These are phyloP conservation scores for Paracamarosporium sp. DNA, from an alignment of 2,329 filamentous ascomycete species.

Conservation along the genomic window DNA sequence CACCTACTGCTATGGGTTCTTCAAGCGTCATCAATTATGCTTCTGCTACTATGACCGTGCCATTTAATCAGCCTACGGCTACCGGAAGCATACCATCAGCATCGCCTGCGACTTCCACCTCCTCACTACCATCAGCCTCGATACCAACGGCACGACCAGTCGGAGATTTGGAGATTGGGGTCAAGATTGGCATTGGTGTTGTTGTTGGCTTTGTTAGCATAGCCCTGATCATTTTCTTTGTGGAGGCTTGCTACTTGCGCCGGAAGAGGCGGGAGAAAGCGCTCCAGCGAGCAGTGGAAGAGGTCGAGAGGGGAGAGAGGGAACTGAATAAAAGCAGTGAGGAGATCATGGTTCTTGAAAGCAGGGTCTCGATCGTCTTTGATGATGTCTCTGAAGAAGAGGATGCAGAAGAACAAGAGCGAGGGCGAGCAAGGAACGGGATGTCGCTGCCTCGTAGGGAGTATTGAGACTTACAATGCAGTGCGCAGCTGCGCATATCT, in stretches of 20 bases:
- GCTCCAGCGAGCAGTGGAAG: slow-evolving; percentile 23
- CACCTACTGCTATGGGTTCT: background rate
- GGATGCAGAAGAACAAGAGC: slow-evolving; percentile 15
- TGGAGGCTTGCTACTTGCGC: slow-evolving; percentile 23
- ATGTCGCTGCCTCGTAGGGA: slow-evolving; percentile 23
- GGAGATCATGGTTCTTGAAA: slow-evolving; percentile 35
- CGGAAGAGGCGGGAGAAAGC: slow-evolving; percentile 22
- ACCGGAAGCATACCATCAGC: background rate
- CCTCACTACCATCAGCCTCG: background rate
- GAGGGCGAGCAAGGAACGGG: slow-evolving; percentile 22
- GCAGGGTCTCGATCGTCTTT: slow-evolving; percentile 30
- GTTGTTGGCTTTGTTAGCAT: slow-evolving; percentile 11
- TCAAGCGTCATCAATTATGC: no score
- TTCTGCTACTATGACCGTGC: background rate
- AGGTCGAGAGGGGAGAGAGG: slow-evolving; percentile 27
- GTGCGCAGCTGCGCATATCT: no score
- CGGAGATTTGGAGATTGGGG: slow-evolving; percentile 1
- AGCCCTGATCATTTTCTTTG: background rate
- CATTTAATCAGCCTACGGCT: background rate
- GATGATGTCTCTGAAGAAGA: slow-evolving; percentile 19
- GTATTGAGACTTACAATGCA: no score
- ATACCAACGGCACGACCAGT: slow-evolving; percentile 5
- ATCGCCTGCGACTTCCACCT: background rate
- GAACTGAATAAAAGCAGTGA: slow-evolving; percentile 17
- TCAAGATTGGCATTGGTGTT: slow-evolving; percentile 19